These are phyloP conservation scores for Plasmopara viticola DNA, from an alignment of 352 stramenopile species.

Conservation along the genomic window DNA sequence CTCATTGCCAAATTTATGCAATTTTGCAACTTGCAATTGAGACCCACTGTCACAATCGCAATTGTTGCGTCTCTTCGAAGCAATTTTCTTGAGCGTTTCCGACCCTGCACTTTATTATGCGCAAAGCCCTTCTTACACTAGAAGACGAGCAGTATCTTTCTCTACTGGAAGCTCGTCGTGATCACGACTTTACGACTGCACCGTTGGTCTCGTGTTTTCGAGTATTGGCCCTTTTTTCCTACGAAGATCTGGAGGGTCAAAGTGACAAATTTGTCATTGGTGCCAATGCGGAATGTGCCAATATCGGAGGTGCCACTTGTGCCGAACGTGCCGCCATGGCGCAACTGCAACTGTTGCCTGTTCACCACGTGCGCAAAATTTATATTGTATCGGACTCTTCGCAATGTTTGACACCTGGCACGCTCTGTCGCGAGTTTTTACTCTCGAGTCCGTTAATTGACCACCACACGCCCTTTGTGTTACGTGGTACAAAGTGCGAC, in stretches of 20 bases:
- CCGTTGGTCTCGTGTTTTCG: slow-evolving; percentile 42
- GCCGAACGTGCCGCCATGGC: slow-evolving; percentile 79
- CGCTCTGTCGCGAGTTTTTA: slow-evolving; percentile 87
- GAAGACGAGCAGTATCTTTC: slow-evolving; percentile 9
- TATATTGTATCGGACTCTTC: slow-evolving; percentile 83
- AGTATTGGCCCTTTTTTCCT: slow-evolving; percentile 51
- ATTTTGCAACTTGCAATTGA: too few species aligned
- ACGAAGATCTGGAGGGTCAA: slow-evolving; percentile 42
- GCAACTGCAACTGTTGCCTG: slow-evolving; percentile 62
- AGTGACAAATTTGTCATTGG: slow-evolving; percentile 53
- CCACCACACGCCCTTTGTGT: slow-evolving; percentile 53
- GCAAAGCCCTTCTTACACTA: too few species aligned
- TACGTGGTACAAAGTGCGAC: slow-evolving; percentile 47
- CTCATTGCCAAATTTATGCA: too few species aligned
- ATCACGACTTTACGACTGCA: slow-evolving; percentile 26
- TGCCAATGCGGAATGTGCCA: slow-evolving; percentile 84
- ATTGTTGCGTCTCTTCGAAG: too few species aligned
- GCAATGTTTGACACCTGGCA: slow-evolving; percentile 74
- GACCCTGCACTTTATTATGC: too few species aligned
- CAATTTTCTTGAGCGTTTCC: too few species aligned
- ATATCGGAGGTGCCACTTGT: slow-evolving; percentile 79
- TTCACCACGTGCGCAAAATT: slow-evolving; percentile 48
- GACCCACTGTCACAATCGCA: too few species aligned
- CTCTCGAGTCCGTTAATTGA: slow-evolving; percentile 50
- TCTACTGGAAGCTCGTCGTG: slow-evolving; percentile 39